Conservation (phyloP, 164 flowering plant species). For the Aristolochia californica region DNA sequence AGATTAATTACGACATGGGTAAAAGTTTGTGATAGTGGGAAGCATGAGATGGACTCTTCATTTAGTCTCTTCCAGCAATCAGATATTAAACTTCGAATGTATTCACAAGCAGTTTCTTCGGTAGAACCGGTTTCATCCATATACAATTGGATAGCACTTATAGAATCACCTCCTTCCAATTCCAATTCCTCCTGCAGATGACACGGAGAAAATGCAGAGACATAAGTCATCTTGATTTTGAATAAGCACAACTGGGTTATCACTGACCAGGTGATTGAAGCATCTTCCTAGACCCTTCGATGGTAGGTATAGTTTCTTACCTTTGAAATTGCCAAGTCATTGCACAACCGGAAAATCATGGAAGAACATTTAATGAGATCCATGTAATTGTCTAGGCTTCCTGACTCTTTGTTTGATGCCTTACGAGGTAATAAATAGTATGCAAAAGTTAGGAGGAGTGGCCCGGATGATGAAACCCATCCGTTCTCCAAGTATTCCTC, state of each 20-base stretch:
- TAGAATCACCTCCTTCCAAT: conserved; percentile 12
- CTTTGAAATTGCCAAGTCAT: conserved; percentile 28
- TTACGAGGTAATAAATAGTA: conserved; percentile 13
- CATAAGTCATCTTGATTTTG: background rate
- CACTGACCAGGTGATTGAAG: too few relatives aligned
- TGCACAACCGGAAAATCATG: conserved; percentile 29
- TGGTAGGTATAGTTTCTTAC: conserved; percentile 4
- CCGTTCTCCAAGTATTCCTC: conserved; percentile 42
- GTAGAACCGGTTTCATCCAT: conserved; percentile 9
- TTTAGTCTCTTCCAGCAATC: too few relatives aligned
- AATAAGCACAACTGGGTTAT: background rate
- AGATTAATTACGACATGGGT: too few relatives aligned
- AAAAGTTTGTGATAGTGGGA: too few relatives aligned
- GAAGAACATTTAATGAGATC: conserved; percentile 16
- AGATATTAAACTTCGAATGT: background rate
- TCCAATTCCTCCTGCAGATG: conserved; percentile 9
- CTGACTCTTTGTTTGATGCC: conserved; percentile 5
- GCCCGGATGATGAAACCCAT: conserved; percentile 40
- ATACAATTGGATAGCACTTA: conserved; percentile 11
- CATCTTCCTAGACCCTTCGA: too few relatives aligned
- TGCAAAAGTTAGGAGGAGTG: conserved; percentile 22
- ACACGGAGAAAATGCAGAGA: background rate
- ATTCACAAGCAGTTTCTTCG: conserved; percentile 9
- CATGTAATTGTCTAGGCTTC: conserved; percentile 10
- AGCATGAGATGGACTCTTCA: too few relatives aligned